Percentiles rank a stretch among this genome's conserved stretches.
These are phyloP conservation scores for Fusarium sp. DNA, from an alignment of 2,329 filamentous ascomycete genomes.

Conservation along the genomic window DNA sequence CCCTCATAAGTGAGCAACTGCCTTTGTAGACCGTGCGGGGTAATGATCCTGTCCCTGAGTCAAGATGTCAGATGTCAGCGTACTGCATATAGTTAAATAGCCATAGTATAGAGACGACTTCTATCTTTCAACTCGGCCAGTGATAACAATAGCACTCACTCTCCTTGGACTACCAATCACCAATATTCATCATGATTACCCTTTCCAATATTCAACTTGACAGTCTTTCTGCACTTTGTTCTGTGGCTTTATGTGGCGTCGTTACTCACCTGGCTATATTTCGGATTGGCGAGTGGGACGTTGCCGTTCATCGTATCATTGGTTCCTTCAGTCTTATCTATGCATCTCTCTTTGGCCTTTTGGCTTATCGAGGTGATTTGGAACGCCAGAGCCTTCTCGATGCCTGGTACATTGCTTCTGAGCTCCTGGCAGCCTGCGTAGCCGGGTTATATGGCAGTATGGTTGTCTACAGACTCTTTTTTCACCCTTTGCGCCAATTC, in stretches of 20 bases:
- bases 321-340: not conserved
- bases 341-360: not conserved
- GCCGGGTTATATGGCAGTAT: not conserved
- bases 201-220: not conserved
- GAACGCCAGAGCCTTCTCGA: not conserved
- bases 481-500: not conserved
- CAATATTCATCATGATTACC: not conserved
- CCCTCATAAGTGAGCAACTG: not conserved
- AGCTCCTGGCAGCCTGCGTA: not conserved
- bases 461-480: not conserved
- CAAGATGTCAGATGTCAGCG: not conserved
- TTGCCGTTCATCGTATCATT: not conserved
- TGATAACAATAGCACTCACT: not conserved
- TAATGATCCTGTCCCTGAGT: not conserved
- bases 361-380: not conserved
- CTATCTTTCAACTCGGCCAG: rapidly evolving
- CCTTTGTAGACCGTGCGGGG: not conserved
- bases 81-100: not conserved
- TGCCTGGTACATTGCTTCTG: not conserved
- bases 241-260: not conserved
- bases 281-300: not conserved
- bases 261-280: not conserved
- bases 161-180: not conserved
- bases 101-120: not conserved
- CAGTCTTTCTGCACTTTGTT: not conserved